These are phyloP conservation scores for Candida sp. DNA, from an alignment of 1,139 yeast genomes.

Conservation along the genomic window DNA sequence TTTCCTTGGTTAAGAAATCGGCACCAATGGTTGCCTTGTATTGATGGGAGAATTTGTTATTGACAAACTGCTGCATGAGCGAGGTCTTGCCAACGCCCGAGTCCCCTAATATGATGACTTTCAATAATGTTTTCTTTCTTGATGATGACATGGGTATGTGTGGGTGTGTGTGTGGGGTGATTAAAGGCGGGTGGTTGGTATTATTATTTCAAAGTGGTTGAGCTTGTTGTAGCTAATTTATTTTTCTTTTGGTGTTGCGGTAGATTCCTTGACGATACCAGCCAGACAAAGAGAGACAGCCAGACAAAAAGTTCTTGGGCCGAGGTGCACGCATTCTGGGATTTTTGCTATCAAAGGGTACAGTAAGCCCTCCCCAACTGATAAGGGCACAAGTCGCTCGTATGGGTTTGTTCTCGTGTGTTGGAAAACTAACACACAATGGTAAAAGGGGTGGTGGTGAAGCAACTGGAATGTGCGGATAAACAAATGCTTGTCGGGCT, in stretches of 20 bases:
- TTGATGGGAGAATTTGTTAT: slow-evolving; percentile 93
- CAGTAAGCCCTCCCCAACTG: no score
- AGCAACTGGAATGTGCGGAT: no score
- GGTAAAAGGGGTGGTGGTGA: no score
- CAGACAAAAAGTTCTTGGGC: not conserved
- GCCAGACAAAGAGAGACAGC: not conserved
- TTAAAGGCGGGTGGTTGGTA: no score
- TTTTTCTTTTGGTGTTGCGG: not conserved
- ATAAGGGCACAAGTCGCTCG: no score
- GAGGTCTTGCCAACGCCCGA: slow-evolving; percentile 99
- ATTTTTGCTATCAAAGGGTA: no score
- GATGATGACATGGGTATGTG: slow-evolving; percentile 63
- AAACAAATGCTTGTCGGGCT: no score
- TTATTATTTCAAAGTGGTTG: not conserved
- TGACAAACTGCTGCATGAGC: slow-evolving; percentile 94
- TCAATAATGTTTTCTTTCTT: slow-evolving; percentile 88
- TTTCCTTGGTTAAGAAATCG: slow-evolving; percentile 92
- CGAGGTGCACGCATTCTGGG: no score
- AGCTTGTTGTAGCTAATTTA: not conserved
- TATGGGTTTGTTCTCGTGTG: no score
- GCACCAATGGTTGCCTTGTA: slow-evolving; percentile 99
- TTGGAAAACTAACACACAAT: no score
- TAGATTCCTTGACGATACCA: not conserved
- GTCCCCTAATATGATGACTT: slow-evolving; percentile 95
- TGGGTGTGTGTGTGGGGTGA: not conserved